Base-by-base conservation (phyloP, 2,329 filamentous ascomycete genomes). In the Anthostomella pinea region DNA sequence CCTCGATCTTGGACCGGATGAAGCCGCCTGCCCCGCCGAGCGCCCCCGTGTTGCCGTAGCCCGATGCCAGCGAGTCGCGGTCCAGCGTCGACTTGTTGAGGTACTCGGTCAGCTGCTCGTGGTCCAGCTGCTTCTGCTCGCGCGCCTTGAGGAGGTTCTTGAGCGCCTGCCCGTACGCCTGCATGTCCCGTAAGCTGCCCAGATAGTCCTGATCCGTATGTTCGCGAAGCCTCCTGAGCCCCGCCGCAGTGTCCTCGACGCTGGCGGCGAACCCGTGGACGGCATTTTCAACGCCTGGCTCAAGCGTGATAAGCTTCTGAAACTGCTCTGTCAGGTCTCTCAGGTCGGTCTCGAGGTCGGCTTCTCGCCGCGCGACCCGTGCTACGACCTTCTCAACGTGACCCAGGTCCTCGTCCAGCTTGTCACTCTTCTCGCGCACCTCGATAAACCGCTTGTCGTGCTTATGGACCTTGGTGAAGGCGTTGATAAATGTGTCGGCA, bases 61-160 rank as follows among this genome's bases (percentile, higher is more conserved):
- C 79, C 0, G 80, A 79, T 7, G 74, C 72, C 3, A 95, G 79
- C 11, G 77, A 72, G 64, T 98, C 93, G 30, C 90, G 84, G 63
- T 98, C 93, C 3, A 81, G 69, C 3, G 87, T 88, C 1, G 87
- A 88, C 62, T 95, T 95, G 67, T 87, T 87, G 35, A 96, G 85
- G 63, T 97, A 97, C 60, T 97, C 91, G 18, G 89, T 95, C 21
- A 98, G 75, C 48, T 88, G 90, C 66, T 98, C 93, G 57, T 91
- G 95, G 67, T 98, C 93, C 39, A 98, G 83, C 62, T 98, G 93
- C 62, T 98, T 98, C 68, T 94, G 89, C 68, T 98, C 93, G 22
- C 93, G 83, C 2, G 87, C 87, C 63, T 95, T 95, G 46, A 98
- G 80, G 5, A 98, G 81, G 16, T 80, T 75, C 64, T 95, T 95